Percentiles rank a stretch among this genome's conserved stretches.
phyloP scores from a whole-genome alignment of 176 grass and related monocot genomes.

The Oryza meridionalis region DNA sequence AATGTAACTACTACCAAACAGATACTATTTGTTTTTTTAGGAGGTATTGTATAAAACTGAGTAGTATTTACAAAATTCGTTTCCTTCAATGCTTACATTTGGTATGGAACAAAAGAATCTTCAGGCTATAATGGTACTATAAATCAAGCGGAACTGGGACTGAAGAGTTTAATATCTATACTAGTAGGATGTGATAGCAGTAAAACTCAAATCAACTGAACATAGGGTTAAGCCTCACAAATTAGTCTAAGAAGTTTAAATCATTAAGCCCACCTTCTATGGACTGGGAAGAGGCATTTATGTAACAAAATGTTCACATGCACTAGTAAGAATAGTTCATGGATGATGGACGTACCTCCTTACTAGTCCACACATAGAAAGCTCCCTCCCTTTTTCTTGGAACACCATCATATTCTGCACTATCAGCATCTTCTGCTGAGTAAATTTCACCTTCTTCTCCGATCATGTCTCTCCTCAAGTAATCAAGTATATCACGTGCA shows the following conservation, averaged over 20 bases:
- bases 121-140: neutral
- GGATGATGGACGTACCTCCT: constrained; percentile 60
- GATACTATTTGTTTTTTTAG: neutral
- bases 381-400: constrained; percentile 84
- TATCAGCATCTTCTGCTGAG: constrained; percentile 99
- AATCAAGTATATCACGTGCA: constrained; percentile 86
- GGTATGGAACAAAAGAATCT: constrained; percentile 9
- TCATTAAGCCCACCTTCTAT: constrained; percentile 22
- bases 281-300: neutral
- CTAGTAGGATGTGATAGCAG: neutral
- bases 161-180: constrained; percentile 17
- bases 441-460: constrained; percentile 88
- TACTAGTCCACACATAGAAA: constrained; percentile 87
- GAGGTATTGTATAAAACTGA: neutral
- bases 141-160: constrained; percentile 9
- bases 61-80: neutral
- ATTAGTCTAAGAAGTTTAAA: neutral
- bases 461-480: constrained; percentile 96
- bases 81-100: neutral
- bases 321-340: constrained; percentile 8
- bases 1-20: constrained; percentile 22
- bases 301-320: neutral
- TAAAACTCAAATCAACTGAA: constrained; percentile 18
- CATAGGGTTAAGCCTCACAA: neutral
- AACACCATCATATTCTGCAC: constrained; percentile 76